phyloP scores from a whole-genome alignment of 164 flowering plant species.

The Vitis riparia region DNA sequence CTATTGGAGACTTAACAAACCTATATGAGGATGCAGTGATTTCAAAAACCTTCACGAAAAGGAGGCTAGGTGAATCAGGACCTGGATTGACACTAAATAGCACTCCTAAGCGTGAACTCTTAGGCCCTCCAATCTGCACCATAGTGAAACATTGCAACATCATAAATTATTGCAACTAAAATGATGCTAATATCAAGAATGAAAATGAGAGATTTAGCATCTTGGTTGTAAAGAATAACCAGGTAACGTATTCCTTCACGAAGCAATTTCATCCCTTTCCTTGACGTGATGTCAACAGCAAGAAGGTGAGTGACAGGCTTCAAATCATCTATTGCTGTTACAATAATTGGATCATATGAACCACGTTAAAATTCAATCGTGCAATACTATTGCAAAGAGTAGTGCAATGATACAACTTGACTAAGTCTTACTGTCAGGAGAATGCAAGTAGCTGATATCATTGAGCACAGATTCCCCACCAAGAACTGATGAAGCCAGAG shows the following conservation, averaged over 20 bases:
- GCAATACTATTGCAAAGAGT: not conserved
- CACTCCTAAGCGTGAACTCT: conserved; percentile 72
- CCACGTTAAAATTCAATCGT: conserved; percentile 2
- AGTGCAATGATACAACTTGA: conserved; percentile 2
- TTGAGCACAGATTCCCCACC: conserved; percentile 56
- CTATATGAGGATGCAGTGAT: conserved; percentile 63
- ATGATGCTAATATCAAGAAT: conserved; percentile 1
- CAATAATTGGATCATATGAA: conserved; percentile 2
- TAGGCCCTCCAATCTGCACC: conserved; percentile 69
- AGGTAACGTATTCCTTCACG: conserved; percentile 83
- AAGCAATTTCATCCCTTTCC: conserved; percentile 75
- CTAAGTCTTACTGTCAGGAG: conserved; percentile 72
- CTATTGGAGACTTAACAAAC: conserved; percentile 37
- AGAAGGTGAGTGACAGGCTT: conserved; percentile 96
- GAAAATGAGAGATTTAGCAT: not conserved
- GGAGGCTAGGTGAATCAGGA: conserved; percentile 40
- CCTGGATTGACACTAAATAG: conserved; percentile 43
- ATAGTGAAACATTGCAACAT: conserved; percentile 12
- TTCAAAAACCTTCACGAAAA: conserved; percentile 61
- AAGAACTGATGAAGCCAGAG: conserved; percentile 54
- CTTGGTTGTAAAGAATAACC: conserved; percentile 39
- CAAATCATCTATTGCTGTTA: conserved; percentile 79
- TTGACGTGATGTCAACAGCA: conserved; percentile 63
- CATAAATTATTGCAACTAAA: conserved; percentile 6
- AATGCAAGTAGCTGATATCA: conserved; percentile 76